Evolutionary conservation across 352 stramenopile species (phyloP), one percentile per base, ranked within the genome.

Genomic region (Pythium aphanidermatum): DNA sequence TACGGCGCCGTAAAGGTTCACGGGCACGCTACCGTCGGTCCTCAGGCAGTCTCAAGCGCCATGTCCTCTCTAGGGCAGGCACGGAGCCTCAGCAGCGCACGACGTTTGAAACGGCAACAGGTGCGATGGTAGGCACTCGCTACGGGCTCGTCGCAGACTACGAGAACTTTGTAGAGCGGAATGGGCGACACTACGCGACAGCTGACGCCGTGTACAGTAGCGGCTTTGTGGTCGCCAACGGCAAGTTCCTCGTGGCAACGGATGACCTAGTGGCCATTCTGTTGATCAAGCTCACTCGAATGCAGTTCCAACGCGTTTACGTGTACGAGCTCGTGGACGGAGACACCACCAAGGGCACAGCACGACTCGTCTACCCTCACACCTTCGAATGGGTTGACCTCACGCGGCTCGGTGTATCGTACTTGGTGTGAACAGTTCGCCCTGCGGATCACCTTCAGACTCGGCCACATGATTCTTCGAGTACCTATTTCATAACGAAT

Each of bases 181-280:
- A 58, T 29, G 56, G 56, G 3, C 48, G 60, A 24, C 48, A 57
- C 35, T 65, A 60, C 27, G 56, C 56, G 40, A 54, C 37, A 19
- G 44, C 56, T 6, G 54, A 58, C 10, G 56, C 50, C 25, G 52
- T 65, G 28, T 65, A 49, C 39, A 57, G 50, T 20, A 60, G 49
- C 24, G 56, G 56, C 13, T 65, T 50, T 24, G 56, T 60, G 2
- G 29, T 65, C 28, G 56, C 45, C 10, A 53, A 65, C 39, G 28
- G 29, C 46, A 59, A 55, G 31, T 60, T 40, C 26, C 40, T 65
- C 32, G 40, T 60, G 39, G 40, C 39, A 16, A 57, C 42, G 5
- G 33, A 46, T 29, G 56, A 65, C 25, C 50, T 58, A 17, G 20
- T 36, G 21, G 10, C 36, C 13, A 12, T 58, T 13, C 13, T 58